Base-by-base conservation (phyloP, 257 asterid species). In the Solanum boliviense region DNA sequence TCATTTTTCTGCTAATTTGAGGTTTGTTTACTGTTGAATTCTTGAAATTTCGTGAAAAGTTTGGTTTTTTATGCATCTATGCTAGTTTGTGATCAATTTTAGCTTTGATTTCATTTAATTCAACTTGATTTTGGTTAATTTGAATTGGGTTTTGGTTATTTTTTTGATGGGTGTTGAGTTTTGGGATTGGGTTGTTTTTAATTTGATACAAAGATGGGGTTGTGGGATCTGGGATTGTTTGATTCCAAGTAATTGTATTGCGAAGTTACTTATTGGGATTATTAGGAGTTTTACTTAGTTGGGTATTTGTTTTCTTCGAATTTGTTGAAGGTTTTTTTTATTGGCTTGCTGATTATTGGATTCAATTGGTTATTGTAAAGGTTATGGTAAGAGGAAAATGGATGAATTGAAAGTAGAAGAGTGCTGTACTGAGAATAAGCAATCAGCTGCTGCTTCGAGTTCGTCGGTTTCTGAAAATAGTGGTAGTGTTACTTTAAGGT, bases 391-490 rank as follows among this genome's bases (percentile, higher is more conserved):
- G 84, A 87, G 87, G 74, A 88, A 91, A 92, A 96, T 97, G 99
- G 95, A 86, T 29, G 97, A 93, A 89, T 90, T 91, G 92, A 92
- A 94, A 90, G 86, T 88, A 36, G 98, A 91, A 73, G 94, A 91
- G 15, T 88, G 76, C 85, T 93, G 91, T 89, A 88, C 87, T 52
- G 97, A 92, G 94, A 94, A 92, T 89, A 97, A 92, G 95, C 97
- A 94, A 88, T 90, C 93, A 12, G 91, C 90, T 44, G 96, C 94
- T 90, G 94, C 93, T 81, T 96, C 98, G 9, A 93, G 96, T 94
- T 96, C 99, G 32, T 95, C 99, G 34, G 93, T 93, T 93, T 97
- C 99, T 31, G 99, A 97, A 90, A 93, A 93, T 89, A 94, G 98
- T 90, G 94, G 95, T 88, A 90, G 94, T 88, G 81, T 90, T 89